phyloP scores from a whole-genome alignment of 305 asterid genomes.

The Solanum hybrid region DNA sequence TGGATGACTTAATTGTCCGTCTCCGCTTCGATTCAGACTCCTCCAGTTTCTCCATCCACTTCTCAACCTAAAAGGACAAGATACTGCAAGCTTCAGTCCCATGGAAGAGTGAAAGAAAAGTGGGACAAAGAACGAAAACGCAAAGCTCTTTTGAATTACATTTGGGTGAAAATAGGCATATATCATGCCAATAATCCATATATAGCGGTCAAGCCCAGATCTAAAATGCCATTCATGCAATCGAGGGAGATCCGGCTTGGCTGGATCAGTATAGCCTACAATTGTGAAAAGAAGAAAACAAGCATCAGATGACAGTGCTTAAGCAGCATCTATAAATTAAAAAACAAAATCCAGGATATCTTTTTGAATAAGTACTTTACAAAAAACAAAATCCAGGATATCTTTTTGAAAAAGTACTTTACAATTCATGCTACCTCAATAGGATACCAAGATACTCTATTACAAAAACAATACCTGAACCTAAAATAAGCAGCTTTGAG shows the following conservation, averaged over 20 bases:
- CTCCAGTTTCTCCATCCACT: slow-evolving; percentile 93
- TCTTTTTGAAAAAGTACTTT: neutral
- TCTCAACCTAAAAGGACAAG: slow-evolving; percentile 54
- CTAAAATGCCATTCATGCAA: slow-evolving; percentile 96
- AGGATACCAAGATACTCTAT: neutral
- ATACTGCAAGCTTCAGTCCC: slow-evolving; percentile 6
- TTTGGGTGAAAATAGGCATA: slow-evolving; percentile 83
- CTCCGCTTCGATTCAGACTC: slow-evolving; percentile 68
- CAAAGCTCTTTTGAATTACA: slow-evolving; percentile 24
- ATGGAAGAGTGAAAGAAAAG: neutral
- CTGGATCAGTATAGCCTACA: slow-evolving; percentile 90
- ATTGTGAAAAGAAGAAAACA: slow-evolving; percentile 12
- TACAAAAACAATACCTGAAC: neutral
- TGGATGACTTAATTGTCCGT: slow-evolving; percentile 44
- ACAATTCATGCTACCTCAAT: neutral
- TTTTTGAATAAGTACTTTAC: neutral
- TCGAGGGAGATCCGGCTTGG: slow-evolving; percentile 82
- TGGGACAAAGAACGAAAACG: neutral
- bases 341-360: neutral
- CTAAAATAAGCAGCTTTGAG: neutral
- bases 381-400: neutral
- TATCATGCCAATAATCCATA: slow-evolving; percentile 96
- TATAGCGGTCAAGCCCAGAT: slow-evolving; percentile 97
- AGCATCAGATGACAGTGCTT: slow-evolving; percentile 9
- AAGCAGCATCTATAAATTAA: neutral